These are phyloP conservation scores for Talaromyces rugulosus DNA, from an alignment of 2,329 filamentous ascomycete species.

Conservation along the genomic window DNA sequence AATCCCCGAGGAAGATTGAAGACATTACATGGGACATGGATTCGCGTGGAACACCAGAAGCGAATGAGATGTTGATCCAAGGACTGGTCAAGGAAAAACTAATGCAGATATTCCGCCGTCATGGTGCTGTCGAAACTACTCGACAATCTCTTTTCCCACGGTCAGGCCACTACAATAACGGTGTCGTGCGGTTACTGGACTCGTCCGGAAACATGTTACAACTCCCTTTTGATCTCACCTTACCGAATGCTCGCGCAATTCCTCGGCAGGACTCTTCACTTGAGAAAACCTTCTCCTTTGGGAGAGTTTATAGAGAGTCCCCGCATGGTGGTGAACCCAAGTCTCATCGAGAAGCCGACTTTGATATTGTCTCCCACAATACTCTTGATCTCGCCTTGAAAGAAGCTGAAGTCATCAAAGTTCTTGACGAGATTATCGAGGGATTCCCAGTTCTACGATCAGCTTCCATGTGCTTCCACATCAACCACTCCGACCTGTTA, in stretches of 20 bases:
- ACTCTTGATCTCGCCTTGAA: slow-evolving; percentile 79
- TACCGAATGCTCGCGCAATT: slow-evolving; percentile 80
- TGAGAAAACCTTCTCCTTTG: slow-evolving; percentile 80
- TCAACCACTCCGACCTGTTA: slow-evolving; percentile 84
- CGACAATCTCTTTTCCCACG: slow-evolving; percentile 75
- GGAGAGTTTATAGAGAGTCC: slow-evolving; percentile 77
- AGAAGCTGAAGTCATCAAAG: slow-evolving; percentile 90
- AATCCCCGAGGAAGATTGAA: slow-evolving; percentile 71
- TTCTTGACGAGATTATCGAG: slow-evolving; percentile 83
- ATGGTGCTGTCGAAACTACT: slow-evolving; percentile 79
- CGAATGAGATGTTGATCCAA: slow-evolving; percentile 59
- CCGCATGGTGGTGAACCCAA: slow-evolving; percentile 75
- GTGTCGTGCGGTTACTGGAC: slow-evolving; percentile 76
- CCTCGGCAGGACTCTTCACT: slow-evolving; percentile 62
- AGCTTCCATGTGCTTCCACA: slow-evolving; percentile 76
- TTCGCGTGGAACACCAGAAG: slow-evolving; percentile 48
- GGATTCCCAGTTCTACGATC: slow-evolving; percentile 71
- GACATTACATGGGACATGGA: slow-evolving; percentile 76
- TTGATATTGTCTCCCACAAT: slow-evolving; percentile 86
- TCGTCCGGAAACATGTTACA: slow-evolving; percentile 82
- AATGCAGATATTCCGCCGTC: slow-evolving; percentile 74
- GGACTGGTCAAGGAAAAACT: slow-evolving; percentile 71
- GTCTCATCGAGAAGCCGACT: slow-evolving; percentile 85
- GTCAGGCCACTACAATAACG: slow-evolving; percentile 70
- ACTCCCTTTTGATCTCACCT: slow-evolving; percentile 86